Evolutionary conservation across 805 yeast species (phyloP), one percentile per base, ranked within the genome.

Genomic region (Kuraishia cidri): DNA sequence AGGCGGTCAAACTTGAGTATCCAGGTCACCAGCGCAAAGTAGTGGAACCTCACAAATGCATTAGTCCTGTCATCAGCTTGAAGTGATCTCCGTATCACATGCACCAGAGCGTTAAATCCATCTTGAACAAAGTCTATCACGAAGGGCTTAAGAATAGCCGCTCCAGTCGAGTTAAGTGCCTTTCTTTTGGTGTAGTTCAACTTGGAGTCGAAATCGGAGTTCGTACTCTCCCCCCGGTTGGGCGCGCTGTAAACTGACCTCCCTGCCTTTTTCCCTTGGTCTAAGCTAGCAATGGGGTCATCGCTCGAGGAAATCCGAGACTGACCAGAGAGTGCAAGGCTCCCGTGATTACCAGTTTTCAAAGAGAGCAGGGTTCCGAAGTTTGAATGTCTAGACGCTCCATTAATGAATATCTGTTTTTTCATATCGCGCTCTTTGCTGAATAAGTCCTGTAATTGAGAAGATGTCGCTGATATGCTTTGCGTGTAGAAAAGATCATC

Each of bases 361-460:
- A 90, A 64, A 2, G 94, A 78, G 8, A 87, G 54, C 40, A 88
- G 60, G 0, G 97, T 78, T 1, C 98, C 98, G 60, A 90, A 90
- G 33, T 95, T 67, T 3, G 92, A 88, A 50, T 90, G 98, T 30
- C 98, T 68, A 1, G 85, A 66, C 17, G 24, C 40, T 18, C 38
- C 41, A 21, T 45, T 41, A 17, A 42, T 40, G 19, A 44, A 38
- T 3, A 52, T 34, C 20, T 35, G 37, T 16, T 44, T 44, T 21
- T 71, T 73, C 38, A 79, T 50, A 21, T 65, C 64, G 14, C 67
- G 62, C 47, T 90, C 97, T 34, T 67, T 67, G 2, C 62, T 58
- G n/a, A 86, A 58, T 6, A 84, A 50, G 14, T 66, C 70, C 27
- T 64, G 53, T 14, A 79, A 52, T 35, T 63, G 44, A 7, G 28